Evolutionary conservation across 208 protist species (phyloP), one percentile per base, ranked within the genome.

Genomic region (Endotrypanum monterogeii): DNA sequence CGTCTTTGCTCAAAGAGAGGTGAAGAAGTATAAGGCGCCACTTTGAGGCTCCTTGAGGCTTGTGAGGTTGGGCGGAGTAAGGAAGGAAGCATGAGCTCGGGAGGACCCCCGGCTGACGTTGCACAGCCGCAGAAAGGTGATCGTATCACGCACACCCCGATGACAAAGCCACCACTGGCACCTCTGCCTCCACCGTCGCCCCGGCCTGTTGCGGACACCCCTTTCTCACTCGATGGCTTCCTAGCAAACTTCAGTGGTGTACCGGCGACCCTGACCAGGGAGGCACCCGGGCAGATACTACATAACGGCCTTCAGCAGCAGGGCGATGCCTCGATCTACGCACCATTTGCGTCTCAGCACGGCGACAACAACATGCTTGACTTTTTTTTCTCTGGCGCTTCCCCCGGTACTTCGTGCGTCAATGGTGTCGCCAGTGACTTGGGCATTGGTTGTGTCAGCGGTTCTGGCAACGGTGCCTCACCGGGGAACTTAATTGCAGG

Each of bases 161-260:
- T 9, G 28, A 1, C 63, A 32, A 73, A 73, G 55, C 54, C 32
- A 32, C 54, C 54, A 14, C 28, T 73, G 32, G 55, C 55, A 37
- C 37, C 50, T n/a, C 28, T 25, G 20, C 1, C 41, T 3, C 39
- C 25, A 44, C 5, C 50, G 6, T 51, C 50, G 35, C 54, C 18
- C 14, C 63, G 60, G 20, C 60, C 39, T n/a, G 41, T 20, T 20
- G 25, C 75, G 28, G 32, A n/a, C 5, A 25, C 68, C 37, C 61
- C 76, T 9, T 80, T 75, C 18, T 75, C 76, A 30, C 63, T 80
- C 25, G 69, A 74, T 44, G 52, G 9, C 41, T 74, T 74, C 25
- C 65, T 80, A 46, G 61, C 58, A 11, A 52, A 58, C 30, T 74
- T 80, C 44, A 48, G 65, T 14, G 74, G 50, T 20, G 70, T 52